These are phyloP conservation scores for Xerocomus brunneocitrinus DNA, from an alignment of 768 basidiomycete genomes.

Conservation along the genomic window DNA sequence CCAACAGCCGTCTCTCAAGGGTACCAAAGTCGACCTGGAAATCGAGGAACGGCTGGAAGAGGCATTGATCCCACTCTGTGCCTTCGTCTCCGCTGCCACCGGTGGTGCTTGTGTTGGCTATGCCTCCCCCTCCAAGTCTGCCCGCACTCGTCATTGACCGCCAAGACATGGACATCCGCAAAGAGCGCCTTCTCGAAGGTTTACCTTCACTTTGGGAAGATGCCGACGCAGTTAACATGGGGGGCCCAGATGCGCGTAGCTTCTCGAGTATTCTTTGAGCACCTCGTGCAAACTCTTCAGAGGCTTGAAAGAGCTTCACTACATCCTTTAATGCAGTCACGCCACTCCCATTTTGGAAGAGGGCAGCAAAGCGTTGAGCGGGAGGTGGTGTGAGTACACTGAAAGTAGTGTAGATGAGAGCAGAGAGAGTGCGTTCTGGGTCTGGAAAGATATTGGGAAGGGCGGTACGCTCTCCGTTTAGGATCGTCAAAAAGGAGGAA, in stretches of 20 bases:
- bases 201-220: constrained; percentile 21
- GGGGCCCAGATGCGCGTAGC: constrained; percentile 38
- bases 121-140: constrained; percentile 4
- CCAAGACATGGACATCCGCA: constrained; percentile 64
- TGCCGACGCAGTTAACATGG: constrained; percentile 16
- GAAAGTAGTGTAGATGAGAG: constrained; percentile 78
- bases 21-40: constrained; percentile 80
- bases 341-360: constrained; percentile 58
- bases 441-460: constrained; percentile 88
- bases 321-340: constrained; percentile 62
- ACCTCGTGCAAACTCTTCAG: constrained; percentile 76
- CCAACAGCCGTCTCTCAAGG: constrained; percentile 70
- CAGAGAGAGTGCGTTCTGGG: constrained; percentile 68
- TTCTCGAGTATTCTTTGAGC: constrained; percentile 79
- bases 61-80: constrained; percentile 79
- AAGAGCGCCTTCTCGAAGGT: constrained; percentile 50
- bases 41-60: constrained; percentile 94
- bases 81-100: constrained; percentile 17
- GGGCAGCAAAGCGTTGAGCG: constrained; percentile 67
- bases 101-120: constrained; percentile 6
- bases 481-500: constrained; percentile 54
- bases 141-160: constrained; percentile 35
- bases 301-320: constrained; percentile 64
- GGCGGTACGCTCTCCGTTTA: constrained; percentile 66
- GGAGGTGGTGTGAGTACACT: constrained; percentile 79